A percentile compares a stretch with the other conserved stretches of the same genome.
Evolutionary conservation across 225 moss, liverwort and hornwort species (phyloP).

Genomic region (Anthoceros angustus): DNA sequence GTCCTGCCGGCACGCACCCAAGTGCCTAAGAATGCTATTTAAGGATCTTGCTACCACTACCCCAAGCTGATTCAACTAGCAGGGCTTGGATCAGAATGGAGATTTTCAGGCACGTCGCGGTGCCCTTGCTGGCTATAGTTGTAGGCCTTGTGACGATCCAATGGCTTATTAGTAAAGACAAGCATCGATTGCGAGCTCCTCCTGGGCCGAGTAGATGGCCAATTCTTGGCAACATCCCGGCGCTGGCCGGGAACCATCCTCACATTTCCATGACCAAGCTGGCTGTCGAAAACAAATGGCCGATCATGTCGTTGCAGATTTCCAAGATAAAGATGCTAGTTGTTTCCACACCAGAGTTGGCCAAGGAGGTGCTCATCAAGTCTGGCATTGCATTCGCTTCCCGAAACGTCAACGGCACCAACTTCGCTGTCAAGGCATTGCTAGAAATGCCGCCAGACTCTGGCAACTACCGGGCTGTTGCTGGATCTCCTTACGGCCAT

Average conservation of each 20-base stretch:
- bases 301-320: not conserved
- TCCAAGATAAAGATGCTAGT: not conserved
- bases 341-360: not conserved
- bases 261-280: constrained; percentile 7
- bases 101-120: too few relatives aligned
- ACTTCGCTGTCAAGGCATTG: constrained; percentile 4
- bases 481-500: not conserved
- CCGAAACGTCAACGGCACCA: not conserved
- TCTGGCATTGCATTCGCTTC: constrained; percentile 5
- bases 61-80: too few relatives aligned
- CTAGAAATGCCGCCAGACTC: not conserved
- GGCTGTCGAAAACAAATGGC: constrained; percentile 6
- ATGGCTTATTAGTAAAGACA: too few relatives aligned
- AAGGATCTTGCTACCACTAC: too few relatives aligned
- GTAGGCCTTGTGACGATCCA: too few relatives aligned
- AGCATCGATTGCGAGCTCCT: not conserved
- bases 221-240: constrained; percentile 8
- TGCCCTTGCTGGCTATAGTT: too few relatives aligned
- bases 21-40: too few relatives aligned
- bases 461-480: not conserved
- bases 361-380: constrained; percentile 2
- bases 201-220: constrained; percentile 7
- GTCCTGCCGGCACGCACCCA: too few relatives aligned
- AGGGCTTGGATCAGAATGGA: too few relatives aligned
- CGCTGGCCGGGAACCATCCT: not conserved